Evolutionary conservation across 805 yeast genomes (phyloP).

Genomic region (baker's yeast (Saccharomyces cerevisiae)): DNA sequence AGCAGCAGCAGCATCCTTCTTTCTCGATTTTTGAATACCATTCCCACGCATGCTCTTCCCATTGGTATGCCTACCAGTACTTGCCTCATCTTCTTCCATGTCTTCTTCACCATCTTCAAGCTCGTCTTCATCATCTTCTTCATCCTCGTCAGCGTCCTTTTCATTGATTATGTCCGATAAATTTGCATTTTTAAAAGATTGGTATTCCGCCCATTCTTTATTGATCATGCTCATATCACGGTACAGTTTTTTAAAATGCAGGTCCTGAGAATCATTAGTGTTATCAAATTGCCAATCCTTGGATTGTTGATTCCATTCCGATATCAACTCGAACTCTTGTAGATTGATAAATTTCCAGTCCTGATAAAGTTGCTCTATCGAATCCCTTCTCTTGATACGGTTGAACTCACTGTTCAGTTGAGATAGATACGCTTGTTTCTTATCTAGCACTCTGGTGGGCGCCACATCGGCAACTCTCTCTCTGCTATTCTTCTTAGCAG

Average conservation of each 20-base stretch:
- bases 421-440: conserved; percentile 10
- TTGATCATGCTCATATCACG: conserved; percentile 14
- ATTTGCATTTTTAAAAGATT: background rate
- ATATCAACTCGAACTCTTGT: conserved; percentile 32
- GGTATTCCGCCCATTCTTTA: conserved; percentile 23
- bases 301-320: conserved; percentile 27
- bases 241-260: conserved; percentile 11
- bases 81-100: conserved; percentile 1
- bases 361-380: conserved; percentile 22
- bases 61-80: background rate
- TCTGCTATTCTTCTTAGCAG: background rate
- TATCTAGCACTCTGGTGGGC: background rate
- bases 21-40: conserved; percentile 3
- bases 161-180: background rate
- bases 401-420: conserved; percentile 16
- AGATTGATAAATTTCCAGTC: conserved; percentile 30
- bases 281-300: conserved; percentile 16
- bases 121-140: background rate
- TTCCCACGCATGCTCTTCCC: background rate
- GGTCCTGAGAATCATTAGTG: conserved; percentile 7
- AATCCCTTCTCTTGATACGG: conserved; percentile 18
- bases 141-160: conserved; percentile 1
- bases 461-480: background rate
- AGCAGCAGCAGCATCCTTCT: background rate
- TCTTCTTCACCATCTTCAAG: background rate